Conservation (phyloP, 2,329 filamentous ascomycete genomes). For the Sporothrix brasiliensis region DNA sequence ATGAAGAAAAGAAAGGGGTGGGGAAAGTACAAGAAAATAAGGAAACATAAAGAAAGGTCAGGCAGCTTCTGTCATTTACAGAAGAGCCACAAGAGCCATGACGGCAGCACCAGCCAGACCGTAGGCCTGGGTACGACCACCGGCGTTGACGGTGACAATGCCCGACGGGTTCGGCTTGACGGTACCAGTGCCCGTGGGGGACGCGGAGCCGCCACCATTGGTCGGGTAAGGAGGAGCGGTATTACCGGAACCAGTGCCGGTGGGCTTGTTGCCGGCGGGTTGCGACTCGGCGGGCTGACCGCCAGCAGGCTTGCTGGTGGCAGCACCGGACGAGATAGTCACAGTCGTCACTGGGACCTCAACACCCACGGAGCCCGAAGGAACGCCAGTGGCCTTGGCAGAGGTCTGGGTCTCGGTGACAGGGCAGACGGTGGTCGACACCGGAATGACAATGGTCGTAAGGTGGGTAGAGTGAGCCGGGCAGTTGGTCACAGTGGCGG, state of each 20-base stretch:
- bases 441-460: no score
- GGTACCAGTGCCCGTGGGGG: conserved; percentile 38
- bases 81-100: conserved; percentile 50
- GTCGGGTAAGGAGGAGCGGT: conserved; percentile 24
- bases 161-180: conserved; percentile 43
- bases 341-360: conserved; percentile 44
- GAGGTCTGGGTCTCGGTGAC: no score
- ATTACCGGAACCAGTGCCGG: background rate
- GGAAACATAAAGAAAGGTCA: conserved; percentile 12
- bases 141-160: conserved; percentile 46
- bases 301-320: conserved; percentile 32
- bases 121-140: conserved; percentile 43
- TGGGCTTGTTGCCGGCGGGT: no score
- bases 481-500: no score
- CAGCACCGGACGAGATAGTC: conserved; percentile 38
- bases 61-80: conserved; percentile 45
- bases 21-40: conserved; percentile 12
- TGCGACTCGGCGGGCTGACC: no score
- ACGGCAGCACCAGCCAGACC: conserved; percentile 51
- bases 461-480: no score
- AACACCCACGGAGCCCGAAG: background rate
- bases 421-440: no score
- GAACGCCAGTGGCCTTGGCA: background rate
- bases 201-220: conserved; percentile 36
- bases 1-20: conserved; percentile 33